Conservation (phyloP, 2,329 filamentous ascomycete species). For the Lasiodiplodia hormozganensis region DNA sequence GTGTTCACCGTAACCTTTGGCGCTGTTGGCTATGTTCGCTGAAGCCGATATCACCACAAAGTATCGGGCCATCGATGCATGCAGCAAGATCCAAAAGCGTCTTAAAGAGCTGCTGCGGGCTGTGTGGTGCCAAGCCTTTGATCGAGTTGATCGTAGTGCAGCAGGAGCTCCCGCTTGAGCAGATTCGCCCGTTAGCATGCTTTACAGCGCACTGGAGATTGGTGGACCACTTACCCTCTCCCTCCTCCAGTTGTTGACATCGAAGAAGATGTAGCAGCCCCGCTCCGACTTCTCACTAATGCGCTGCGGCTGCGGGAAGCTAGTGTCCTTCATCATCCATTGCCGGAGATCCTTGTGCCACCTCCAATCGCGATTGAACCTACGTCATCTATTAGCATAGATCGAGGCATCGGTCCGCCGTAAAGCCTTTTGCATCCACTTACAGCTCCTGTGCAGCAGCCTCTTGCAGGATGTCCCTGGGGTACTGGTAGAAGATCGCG, state of each 20-base stretch:
- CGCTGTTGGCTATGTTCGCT: neutral
- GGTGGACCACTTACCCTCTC: conserved; percentile 51
- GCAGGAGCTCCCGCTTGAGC: conserved; percentile 56
- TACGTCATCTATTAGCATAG: conserved; percentile 26
- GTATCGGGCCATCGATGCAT: neutral
- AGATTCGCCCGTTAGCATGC: conserved; percentile 32
- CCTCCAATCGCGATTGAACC: conserved; percentile 58
- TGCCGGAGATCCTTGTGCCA: conserved; percentile 62
- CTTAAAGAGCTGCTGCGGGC: conserved; percentile 22
- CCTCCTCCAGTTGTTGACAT: conserved; percentile 59
- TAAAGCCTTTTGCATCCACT: conserved; percentile 29
- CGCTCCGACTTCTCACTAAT: conserved; percentile 56
- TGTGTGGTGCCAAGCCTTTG: conserved; percentile 40
- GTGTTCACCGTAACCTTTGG: neutral
- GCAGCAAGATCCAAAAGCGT: neutral
- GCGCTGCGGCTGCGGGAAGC: conserved; percentile 51
- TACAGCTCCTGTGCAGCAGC: conserved; percentile 68
- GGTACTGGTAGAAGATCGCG: conserved; percentile 73
- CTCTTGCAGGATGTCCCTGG: conserved; percentile 70
- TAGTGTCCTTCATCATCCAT: conserved; percentile 63
- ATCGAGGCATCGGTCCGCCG: neutral
- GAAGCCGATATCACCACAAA: conserved; percentile 2
- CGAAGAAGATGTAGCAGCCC: conserved; percentile 63
- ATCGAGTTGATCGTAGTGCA: conserved; percentile 61
- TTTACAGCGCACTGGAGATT: conserved; percentile 1